Evolutionary conservation across 1,284 basidiomycete species (phyloP), one percentile per base, ranked within the genome.

Genomic region (Cerioporus squamosus): DNA sequence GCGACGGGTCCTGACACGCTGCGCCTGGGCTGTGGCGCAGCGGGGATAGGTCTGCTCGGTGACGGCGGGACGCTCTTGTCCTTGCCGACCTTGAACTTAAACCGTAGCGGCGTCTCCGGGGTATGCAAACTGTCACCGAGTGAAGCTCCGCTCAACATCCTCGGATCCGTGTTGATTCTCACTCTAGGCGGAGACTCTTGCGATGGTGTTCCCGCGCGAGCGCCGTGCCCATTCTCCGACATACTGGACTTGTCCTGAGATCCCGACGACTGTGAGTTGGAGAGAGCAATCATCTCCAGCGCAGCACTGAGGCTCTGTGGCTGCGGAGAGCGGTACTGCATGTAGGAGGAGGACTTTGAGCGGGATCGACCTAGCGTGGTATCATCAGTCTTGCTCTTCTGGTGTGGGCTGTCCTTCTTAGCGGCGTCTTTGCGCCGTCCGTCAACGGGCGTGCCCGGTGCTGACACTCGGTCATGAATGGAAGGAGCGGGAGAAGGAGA

Each of bases 291-390:
- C 61, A 72, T 73, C 62, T 78, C 76, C 15, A 77, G 72, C 2
- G 77, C 78, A 12, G 77, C 78, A 38, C 66, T 69, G 9, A 80
- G 68, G 47, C 74, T 77, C 66, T 78, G 78, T 0, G 74, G 74
- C 49, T 69, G 70, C 20, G 73, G 69, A 8, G 72, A 56, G 20
- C 71, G 66, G 57, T 71, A 70, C 36, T 67, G 60, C 46, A 66
- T 64, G 51, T 82, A 81, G 20, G 81, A 75, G 12, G 81, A 79
- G 33, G 81, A 80, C 69, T 83, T 86, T 33, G 79, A 73, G 40
- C 78, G 76, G 20, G 72, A 65, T 5, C 78, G 75, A 63, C 39
- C 68, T 62, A 33, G 38, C 15, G 57, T 63, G 0, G 77, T 72
- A 33, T 80, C 76, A 17, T 66, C 60, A 57, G 66, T 50, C 29